Evolutionary conservation across 2,329 filamentous ascomycete species (phyloP).

Genomic region (Penicillium sp.): DNA sequence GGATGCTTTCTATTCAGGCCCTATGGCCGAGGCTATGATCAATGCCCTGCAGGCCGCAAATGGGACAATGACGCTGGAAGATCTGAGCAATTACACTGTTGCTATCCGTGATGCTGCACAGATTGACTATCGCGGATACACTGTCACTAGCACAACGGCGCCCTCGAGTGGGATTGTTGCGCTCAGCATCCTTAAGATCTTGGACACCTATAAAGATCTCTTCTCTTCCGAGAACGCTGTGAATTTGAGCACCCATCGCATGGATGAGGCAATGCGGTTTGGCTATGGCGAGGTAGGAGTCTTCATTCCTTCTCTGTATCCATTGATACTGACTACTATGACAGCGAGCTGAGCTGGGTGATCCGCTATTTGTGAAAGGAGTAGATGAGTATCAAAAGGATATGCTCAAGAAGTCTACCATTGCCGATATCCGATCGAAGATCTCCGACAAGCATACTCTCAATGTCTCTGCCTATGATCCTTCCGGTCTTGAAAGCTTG

Average conservation of each 20-base stretch:
- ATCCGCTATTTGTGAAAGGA: constrained; percentile 66
- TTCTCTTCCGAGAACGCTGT: constrained; percentile 49
- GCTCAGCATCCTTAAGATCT: constrained; percentile 70
- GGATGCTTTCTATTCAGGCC: constrained; percentile 67
- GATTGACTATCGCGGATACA: constrained; percentile 64
- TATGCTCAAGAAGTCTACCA: constrained; percentile 61
- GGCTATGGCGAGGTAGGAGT: constrained; percentile 60
- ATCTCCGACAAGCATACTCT: constrained; percentile 70
- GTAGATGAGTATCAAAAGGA: constrained; percentile 59
- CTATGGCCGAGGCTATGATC: constrained; percentile 68
- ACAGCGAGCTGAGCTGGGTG: constrained; percentile 69
- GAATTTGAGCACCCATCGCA: constrained; percentile 70
- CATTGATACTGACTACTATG: neutral
- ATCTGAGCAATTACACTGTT: constrained; percentile 67
- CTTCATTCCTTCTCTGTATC: neutral
- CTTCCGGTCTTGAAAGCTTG: constrained; percentile 58
- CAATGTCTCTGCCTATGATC: constrained; percentile 69
- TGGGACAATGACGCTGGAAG: constrained; percentile 76
- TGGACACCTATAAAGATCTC: constrained; percentile 68
- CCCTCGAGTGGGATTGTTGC: constrained; percentile 74
- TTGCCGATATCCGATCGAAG: constrained; percentile 55
- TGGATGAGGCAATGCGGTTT: constrained; percentile 88
- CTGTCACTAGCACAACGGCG: constrained; percentile 59
- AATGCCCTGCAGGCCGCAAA: constrained; percentile 60
- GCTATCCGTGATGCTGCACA: constrained; percentile 57